Evolutionary conservation across 2,329 filamentous ascomycete genomes (phyloP).

Genomic region (Alternaria metachromatica): DNA sequence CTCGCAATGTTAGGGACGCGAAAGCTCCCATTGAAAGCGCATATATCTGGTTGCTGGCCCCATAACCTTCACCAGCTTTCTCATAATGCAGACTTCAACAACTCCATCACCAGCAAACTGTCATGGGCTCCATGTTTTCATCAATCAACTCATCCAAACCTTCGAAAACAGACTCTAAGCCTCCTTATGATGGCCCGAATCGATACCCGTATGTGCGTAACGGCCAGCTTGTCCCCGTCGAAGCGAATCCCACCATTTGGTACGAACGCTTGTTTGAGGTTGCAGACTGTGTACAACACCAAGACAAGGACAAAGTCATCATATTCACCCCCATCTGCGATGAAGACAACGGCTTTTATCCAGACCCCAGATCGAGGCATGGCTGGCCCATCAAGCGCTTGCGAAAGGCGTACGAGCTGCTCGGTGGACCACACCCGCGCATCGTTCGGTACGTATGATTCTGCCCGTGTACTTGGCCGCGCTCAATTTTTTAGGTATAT

Average conservation of each 20-base stretch:
- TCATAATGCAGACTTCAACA: not conserved
- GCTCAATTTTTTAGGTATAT: not conserved
- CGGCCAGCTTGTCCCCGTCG: not conserved
- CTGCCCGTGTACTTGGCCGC: not conserved
- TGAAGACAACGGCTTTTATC: not conserved
- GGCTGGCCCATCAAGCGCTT: not conserved
- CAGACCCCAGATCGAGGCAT: not conserved
- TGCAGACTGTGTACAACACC: not conserved
- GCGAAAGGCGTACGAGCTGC: not conserved
- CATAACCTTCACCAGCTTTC: not conserved
- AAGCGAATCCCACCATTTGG: not conserved
- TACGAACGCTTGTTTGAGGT: not conserved
- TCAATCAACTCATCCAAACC: not conserved
- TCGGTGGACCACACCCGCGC: not conserved
- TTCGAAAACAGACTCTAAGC: not conserved
- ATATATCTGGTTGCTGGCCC: not conserved
- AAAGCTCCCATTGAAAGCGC: rapidly evolving
- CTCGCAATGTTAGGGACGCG: not conserved
- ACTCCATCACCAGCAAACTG: not conserved
- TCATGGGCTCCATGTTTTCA: not conserved
- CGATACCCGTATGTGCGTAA: not conserved
- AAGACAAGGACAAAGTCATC: not conserved
- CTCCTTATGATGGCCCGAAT: not conserved
- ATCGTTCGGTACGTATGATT: not conserved
- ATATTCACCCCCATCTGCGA: not conserved